These are phyloP conservation scores for Crucibulum laeve DNA, from an alignment of 768 basidiomycete species.

Conservation along the genomic window DNA sequence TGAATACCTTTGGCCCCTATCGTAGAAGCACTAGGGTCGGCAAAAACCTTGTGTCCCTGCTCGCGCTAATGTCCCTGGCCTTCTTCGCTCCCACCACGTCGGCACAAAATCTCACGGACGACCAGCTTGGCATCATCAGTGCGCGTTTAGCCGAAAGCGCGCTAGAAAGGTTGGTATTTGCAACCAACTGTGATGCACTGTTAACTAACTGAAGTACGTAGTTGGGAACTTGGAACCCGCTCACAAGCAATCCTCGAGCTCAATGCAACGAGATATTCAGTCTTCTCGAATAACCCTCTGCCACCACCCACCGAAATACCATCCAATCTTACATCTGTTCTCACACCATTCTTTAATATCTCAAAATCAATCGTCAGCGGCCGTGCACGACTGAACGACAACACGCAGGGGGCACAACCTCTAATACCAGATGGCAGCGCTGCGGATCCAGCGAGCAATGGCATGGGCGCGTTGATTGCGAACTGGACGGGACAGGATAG, in stretches of 20 bases:
- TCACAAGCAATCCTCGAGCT: conserved; percentile 45
- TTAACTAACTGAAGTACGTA: conserved; percentile 10
- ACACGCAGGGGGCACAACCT: conserved; percentile 48
- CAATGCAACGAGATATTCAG: conserved; percentile 40
- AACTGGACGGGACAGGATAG: conserved; percentile 43
- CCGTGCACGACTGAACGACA: conserved; percentile 37
- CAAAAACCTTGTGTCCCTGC: no score
- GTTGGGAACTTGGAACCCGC: conserved; percentile 56
- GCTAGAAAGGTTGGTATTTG: conserved; percentile 25
- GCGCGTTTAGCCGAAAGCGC: conserved; percentile 32
- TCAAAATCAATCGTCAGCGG: conserved; percentile 43
- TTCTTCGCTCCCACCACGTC: no score
- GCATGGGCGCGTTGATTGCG: conserved; percentile 59
- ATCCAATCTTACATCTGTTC: conserved; percentile 22
- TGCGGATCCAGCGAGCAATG: conserved; percentile 80
- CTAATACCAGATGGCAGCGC: conserved; percentile 55
- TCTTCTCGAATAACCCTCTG: conserved; percentile 28
- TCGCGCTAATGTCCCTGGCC: no score
- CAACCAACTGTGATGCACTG: neutral
- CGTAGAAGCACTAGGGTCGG: no score
- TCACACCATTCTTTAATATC: conserved; percentile 56
- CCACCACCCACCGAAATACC: conserved; percentile 34
- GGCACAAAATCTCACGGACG: conserved; percentile 27
- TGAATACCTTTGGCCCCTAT: no score
- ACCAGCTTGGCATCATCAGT: conserved; percentile 27